Percentiles rank a stretch among this genome's conserved stretches.
Evolutionary conservation across 2,329 filamentous ascomycete genomes (phyloP).

Genomic region (Pyrenophora tritici-repentis): DNA sequence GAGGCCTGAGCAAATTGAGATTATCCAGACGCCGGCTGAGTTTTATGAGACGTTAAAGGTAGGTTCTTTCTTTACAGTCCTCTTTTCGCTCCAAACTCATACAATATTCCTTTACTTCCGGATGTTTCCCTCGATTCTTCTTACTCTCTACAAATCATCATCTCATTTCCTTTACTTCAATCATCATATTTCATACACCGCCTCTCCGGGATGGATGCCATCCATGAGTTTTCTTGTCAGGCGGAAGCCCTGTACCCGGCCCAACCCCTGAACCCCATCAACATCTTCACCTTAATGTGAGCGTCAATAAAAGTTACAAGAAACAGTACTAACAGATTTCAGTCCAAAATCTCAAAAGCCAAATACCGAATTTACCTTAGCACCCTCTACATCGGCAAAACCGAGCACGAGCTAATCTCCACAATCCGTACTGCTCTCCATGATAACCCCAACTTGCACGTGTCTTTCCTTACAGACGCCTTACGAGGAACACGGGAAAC

Average conservation of each 20-base stretch:
- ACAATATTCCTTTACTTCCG: background rate
- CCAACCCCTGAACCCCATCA: too few relatives aligned
- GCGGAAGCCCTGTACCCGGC: too few relatives aligned
- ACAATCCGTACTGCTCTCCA: conserved; percentile 76
- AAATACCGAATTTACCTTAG: conserved; percentile 84
- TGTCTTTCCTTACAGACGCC: conserved; percentile 91
- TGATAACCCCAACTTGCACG: conserved; percentile 72
- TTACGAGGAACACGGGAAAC: conserved; percentile 90
- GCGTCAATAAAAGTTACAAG: too few relatives aligned
- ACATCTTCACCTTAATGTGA: too few relatives aligned
- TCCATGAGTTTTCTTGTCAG: background rate
- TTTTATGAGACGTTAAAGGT: conserved; percentile 94
- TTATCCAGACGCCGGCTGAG: conserved; percentile 79
- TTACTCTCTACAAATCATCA: background rate
- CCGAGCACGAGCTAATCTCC: conserved; percentile 84
- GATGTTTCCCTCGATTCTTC: background rate
- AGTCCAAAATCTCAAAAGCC: conserved; percentile 76
- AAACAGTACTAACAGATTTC: conserved; percentile 16
- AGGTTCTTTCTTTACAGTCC: conserved; percentile 21
- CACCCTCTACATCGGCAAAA: conserved; percentile 96
- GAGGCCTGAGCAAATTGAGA: conserved; percentile 75
- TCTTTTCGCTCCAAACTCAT: background rate
- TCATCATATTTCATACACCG: too few relatives aligned
- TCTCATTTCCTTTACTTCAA: background rate
- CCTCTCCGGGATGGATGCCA: background rate